Base-by-base conservation (phyloP, 192 early-diverging fungal species). In the Linderina pennispora region DNA sequence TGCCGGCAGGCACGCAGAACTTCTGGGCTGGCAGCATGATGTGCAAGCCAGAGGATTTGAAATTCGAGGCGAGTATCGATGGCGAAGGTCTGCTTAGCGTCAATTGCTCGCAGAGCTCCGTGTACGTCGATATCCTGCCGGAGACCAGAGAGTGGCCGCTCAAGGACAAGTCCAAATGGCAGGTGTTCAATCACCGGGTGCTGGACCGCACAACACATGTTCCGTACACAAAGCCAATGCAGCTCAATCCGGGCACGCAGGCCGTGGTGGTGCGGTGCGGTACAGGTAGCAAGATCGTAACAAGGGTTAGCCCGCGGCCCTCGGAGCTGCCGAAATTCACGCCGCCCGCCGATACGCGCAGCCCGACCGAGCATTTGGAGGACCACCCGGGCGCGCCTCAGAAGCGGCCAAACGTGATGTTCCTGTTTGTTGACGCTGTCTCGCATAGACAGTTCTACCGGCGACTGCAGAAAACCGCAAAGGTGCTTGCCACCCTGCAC, bases 351-450 rank as follows among this genome's bases (percentile, higher is more conserved):
- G 42, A 43, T 16, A 43, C 42, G 5, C 25, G 32, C 10, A 43
- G 17, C 25, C 24, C 6, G 28, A 11, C 11, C 6, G 28, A 5
- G 28, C 2, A 20, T n/a, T 4, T n/a, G 1, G 13, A 6, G 11
- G 19, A 20, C 13, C 32, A 28, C 24, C 8, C 1, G 16, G 36
- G n/a, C n/a, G 16, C 40, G 23, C 24, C 14, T 18, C 23, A 16
- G 4, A 55, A 36, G 32, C 48, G 44, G 14, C 63, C 58, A 4
- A 72, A 72, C 23, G 56, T 72, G 4, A 28, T 72, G 33, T 47
- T 72, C 9, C 33, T 72, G 20, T 72, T 65, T 37, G 53, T 72
- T 45, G 68, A 72, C 31, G 68, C 68, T 1, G 36, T 72, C 0
- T 42, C 62, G 22, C 57, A 60, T 23, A 21, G 56, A n/a, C 62